Evolutionary conservation across 2,329 filamentous ascomycete species (phyloP).

Genomic region (Arthrobotrys musiformis): DNA sequence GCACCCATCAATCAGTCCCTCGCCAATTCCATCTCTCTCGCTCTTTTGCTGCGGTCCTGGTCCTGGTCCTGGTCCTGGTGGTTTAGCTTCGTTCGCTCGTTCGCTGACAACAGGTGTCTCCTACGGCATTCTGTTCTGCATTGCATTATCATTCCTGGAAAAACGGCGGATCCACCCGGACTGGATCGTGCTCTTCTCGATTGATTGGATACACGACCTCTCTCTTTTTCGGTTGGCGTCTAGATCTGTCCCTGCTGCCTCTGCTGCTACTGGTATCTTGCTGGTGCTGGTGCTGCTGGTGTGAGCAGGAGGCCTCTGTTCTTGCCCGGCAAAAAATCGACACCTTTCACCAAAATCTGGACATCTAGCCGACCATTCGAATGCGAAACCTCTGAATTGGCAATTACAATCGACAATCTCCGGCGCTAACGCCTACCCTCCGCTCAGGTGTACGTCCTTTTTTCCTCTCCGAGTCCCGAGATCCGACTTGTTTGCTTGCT

Average conservation of each 20-base stretch:
- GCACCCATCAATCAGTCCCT: too few relatives aligned
- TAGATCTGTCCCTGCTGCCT: constrained; percentile 2
- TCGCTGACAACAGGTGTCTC: constrained; percentile 12
- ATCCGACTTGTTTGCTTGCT: background rate
- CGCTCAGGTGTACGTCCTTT: constrained; percentile 34
- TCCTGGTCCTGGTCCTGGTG: too few relatives aligned
- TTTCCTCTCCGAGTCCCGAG: background rate
- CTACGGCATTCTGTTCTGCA: background rate
- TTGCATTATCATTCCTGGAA: background rate
- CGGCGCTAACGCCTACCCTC: constrained; percentile 44
- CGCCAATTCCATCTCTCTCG: background rate
- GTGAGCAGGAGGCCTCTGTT: constrained; percentile 32
- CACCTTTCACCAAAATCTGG: background rate
- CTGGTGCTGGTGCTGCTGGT: background rate
- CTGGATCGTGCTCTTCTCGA: constrained; percentile 22
- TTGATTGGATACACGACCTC: constrained; percentile 16
- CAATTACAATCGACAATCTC: constrained; percentile 40
- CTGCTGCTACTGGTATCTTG: constrained; percentile 5
- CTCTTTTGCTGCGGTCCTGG: too few relatives aligned
- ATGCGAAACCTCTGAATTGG: constrained; percentile 47
- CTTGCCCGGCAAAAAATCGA: constrained; percentile 17
- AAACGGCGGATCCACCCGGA: constrained; percentile 11
- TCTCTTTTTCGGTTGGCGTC: constrained; percentile 7
- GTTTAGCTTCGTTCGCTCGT: constrained; percentile 1
- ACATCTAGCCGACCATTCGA: constrained; percentile 21